A percentile compares a stretch with the other conserved stretches of the same genome.
These are phyloP conservation scores for Torulaspora pretoriensis DNA, from an alignment of 1,139 yeast species.

Conservation along the genomic window DNA sequence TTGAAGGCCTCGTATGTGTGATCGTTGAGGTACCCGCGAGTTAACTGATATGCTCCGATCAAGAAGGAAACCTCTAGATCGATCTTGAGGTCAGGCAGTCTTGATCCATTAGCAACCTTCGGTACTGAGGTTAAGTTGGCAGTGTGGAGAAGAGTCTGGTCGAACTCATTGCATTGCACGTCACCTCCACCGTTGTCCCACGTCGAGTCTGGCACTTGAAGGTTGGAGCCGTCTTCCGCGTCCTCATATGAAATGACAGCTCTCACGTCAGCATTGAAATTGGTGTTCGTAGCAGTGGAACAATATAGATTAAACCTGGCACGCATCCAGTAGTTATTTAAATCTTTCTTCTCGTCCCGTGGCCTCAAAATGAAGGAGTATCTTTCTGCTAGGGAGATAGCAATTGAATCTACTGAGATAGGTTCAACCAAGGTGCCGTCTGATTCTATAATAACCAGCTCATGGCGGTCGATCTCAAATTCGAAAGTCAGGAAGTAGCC, in stretches of 20 bases:
- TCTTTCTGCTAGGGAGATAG: conserved; percentile 72
- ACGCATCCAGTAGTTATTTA: conserved; percentile 36
- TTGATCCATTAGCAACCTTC: conserved; percentile 22
- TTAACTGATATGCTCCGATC: conserved; percentile 44
- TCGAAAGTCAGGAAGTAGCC: conserved; percentile 56
- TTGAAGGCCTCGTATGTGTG: conserved; percentile 44
- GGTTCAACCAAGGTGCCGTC: conserved; percentile 71
- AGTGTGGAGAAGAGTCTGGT: conserved; percentile 35
- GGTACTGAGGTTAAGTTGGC: conserved; percentile 21
- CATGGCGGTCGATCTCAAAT: conserved; percentile 51
- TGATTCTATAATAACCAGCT: conserved; percentile 56
- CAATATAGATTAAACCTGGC: conserved; percentile 40
- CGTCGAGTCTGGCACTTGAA: conserved; percentile 12
- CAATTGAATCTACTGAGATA: conserved; percentile 49
- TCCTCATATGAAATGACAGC: conserved; percentile 37
- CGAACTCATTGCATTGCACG: conserved; percentile 36
- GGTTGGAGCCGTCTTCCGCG: conserved; percentile 14
- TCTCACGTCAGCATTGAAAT: conserved; percentile 38
- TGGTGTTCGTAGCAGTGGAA: conserved; percentile 36
- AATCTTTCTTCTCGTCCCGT: conserved; percentile 28
- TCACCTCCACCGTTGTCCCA: conserved; percentile 37
- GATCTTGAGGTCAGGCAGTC: conserved; percentile 23
- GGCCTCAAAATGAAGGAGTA: conserved; percentile 55
- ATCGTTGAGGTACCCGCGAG: conserved; percentile 51
- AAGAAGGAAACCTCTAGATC: conserved; percentile 27